These are phyloP conservation scores for Nitzschia sp. DNA, from an alignment of 108 stramenopile genomes.

Conservation along the genomic window DNA sequence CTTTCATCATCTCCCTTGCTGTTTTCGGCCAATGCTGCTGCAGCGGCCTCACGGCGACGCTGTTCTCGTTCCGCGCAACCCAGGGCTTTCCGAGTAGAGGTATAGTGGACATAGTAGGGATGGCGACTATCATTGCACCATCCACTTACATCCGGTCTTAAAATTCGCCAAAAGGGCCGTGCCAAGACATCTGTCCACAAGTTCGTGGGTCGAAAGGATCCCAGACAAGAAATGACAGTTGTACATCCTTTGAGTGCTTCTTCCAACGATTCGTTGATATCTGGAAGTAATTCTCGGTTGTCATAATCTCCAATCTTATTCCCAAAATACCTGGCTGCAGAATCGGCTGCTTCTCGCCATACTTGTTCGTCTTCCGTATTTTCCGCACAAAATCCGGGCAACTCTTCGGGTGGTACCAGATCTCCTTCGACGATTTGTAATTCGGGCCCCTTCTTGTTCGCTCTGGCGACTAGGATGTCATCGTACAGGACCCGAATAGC, in stretches of 20 bases:
- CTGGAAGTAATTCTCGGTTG: slow-evolving; percentile 32
- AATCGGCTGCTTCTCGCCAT: slow-evolving; percentile 38
- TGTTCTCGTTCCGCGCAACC: slow-evolving; percentile 69
- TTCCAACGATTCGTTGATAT: slow-evolving; percentile 49
- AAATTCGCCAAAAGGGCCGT: slow-evolving; percentile 50
- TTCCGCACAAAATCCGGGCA: slow-evolving; percentile 36
- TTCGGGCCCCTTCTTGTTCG: slow-evolving; percentile 40
- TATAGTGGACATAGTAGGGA: slow-evolving; percentile 73
- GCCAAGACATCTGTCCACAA: slow-evolving; percentile 62
- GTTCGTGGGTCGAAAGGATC: slow-evolving; percentile 55
- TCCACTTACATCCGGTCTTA: slow-evolving; percentile 44
- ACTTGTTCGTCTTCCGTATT: slow-evolving; percentile 25
- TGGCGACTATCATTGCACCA: slow-evolving; percentile 72
- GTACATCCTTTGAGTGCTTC: slow-evolving; percentile 56
- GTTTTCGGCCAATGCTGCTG: slow-evolving; percentile 23
- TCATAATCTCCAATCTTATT: slow-evolving; percentile 41
- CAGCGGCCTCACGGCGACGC: slow-evolving; percentile 45
- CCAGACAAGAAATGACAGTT: slow-evolving; percentile 69
- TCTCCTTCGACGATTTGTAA: slow-evolving; percentile 62
- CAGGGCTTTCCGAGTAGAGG: slow-evolving; percentile 54
- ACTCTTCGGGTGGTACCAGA: slow-evolving; percentile 51
- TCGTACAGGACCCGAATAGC: slow-evolving; percentile 57
- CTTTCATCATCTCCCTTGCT: slow-evolving; percentile 19
- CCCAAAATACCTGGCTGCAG: slow-evolving; percentile 42
- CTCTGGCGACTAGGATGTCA: slow-evolving; percentile 25